Evolutionary conservation across 2,329 filamentous ascomycete genomes (phyloP).

Genomic region (Colletotrichum sp.): DNA sequence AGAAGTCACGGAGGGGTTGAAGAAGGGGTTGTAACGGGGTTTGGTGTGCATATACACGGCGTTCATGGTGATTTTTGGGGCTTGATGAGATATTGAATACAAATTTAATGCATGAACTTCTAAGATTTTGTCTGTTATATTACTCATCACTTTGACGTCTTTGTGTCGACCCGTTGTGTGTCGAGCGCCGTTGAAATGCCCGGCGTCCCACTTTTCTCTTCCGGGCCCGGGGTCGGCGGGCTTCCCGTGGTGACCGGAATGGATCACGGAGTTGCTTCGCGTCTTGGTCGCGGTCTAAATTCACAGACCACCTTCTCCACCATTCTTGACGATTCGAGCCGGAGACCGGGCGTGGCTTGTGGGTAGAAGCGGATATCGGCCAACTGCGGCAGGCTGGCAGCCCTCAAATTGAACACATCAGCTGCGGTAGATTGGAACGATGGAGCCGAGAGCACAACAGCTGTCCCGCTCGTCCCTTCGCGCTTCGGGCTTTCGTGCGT

Average conservation of each 20-base stretch:
- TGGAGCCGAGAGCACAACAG: neutral
- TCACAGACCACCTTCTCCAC: accelerated
- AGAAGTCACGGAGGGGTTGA: slow-evolving; percentile 72
- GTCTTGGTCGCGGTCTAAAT: too few species aligned
- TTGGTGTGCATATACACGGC: neutral
- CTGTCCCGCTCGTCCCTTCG: neutral
- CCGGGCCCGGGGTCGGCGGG: neutral
- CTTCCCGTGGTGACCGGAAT: neutral
- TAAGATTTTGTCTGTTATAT: neutral
- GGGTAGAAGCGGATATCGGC: neutral
- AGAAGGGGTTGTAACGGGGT: slow-evolving; percentile 44
- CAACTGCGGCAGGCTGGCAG: neutral
- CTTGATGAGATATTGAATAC: neutral
- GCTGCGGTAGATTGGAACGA: neutral
- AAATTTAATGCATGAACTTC: neutral
- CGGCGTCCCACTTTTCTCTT: neutral
- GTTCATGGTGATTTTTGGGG: neutral
- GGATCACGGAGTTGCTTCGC: neutral
- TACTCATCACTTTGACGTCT: neutral
- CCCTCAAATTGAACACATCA: neutral
- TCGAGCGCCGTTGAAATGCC: neutral
- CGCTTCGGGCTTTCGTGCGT: neutral
- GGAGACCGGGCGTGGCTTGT: too few species aligned
- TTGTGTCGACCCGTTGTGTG: accelerated
- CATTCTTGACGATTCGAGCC: too few species aligned